Conservation (phyloP, 257 asterid genomes). For the Plantago ovata region DNA sequence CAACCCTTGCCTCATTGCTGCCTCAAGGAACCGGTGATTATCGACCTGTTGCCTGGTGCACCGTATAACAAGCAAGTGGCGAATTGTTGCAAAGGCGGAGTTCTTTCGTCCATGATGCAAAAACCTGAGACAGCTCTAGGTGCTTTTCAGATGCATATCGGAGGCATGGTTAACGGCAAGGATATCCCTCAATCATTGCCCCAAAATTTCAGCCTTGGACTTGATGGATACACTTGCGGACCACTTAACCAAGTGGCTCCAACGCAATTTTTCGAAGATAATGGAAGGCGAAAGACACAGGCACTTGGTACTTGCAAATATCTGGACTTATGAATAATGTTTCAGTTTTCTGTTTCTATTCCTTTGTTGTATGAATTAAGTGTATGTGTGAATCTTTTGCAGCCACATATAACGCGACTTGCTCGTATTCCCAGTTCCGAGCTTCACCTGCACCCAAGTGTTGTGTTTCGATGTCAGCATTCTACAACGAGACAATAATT, state of each 20-base stretch:
- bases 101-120: slow-evolving; percentile 61
- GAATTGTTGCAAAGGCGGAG: slow-evolving; percentile 74
- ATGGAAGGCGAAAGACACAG: slow-evolving; percentile 67
- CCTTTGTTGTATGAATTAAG: not conserved
- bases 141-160: slow-evolving; percentile 50
- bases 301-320: slow-evolving; percentile 52
- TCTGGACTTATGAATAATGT: not conserved
- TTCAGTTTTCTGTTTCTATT: not conserved
- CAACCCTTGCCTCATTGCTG: slow-evolving; percentile 60
- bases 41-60: slow-evolving; percentile 73
- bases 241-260: slow-evolving; percentile 49
- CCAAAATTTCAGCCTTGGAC: slow-evolving; percentile 46
- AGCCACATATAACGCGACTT: slow-evolving; percentile 73
- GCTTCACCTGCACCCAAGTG: slow-evolving; percentile 65
- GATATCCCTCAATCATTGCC: slow-evolving; percentile 24
- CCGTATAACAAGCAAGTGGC: slow-evolving; percentile 42
- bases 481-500: slow-evolving; percentile 51
- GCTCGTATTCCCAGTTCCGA: slow-evolving; percentile 65
- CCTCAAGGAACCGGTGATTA: slow-evolving; percentile 49
- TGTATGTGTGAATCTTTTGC: slow-evolving; percentile 18
- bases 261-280: slow-evolving; percentile 44
- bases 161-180: slow-evolving; percentile 15
- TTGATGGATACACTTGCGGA: slow-evolving; percentile 75
- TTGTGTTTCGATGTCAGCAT: slow-evolving; percentile 79
- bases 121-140: slow-evolving; percentile 34